Percentiles rank a stretch among this genome's conserved stretches.
Conservation (phyloP, 495 filamentous ascomycete genomes). For the Podospora comata region DNA sequence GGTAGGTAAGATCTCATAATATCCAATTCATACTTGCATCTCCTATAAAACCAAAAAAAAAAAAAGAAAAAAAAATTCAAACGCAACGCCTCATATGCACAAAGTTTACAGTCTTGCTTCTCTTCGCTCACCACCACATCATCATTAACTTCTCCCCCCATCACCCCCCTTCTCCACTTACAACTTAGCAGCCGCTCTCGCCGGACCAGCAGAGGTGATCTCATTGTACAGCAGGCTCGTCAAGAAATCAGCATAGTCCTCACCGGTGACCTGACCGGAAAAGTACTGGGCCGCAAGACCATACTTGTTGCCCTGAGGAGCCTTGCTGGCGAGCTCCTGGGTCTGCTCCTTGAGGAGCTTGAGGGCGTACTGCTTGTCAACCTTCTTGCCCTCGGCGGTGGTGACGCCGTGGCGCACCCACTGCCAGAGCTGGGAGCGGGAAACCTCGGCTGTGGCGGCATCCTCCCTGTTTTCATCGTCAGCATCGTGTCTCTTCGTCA, state of each 20-base stretch:
- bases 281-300: conserved; percentile 90
- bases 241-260: conserved; percentile 97
- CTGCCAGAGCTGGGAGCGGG: conserved; percentile 90
- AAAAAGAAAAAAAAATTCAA: not conserved
- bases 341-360: conserved; percentile 86
- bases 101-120: not conserved
- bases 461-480: conserved; percentile 62
- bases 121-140: not conserved
- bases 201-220: conserved; percentile 77
- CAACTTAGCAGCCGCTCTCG: conserved; percentile 73
- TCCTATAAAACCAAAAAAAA: not conserved
- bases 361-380: conserved; percentile 87
- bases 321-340: conserved; percentile 68
- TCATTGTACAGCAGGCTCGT: conserved; percentile 91
- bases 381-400: conserved; percentile 85
- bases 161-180: conserved; percentile 38
- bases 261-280: conserved; percentile 85
- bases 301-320: conserved; percentile 87
- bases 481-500: conserved; percentile 9
- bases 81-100: not conserved
- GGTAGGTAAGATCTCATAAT: not conserved
- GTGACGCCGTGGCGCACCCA: conserved; percentile 84
- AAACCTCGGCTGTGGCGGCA: conserved; percentile 94
- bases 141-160: not conserved
- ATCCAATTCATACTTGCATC: not conserved